These are phyloP conservation scores for Trametes polyzona DNA, from an alignment of 1,284 basidiomycete genomes.

Conservation along the genomic window DNA sequence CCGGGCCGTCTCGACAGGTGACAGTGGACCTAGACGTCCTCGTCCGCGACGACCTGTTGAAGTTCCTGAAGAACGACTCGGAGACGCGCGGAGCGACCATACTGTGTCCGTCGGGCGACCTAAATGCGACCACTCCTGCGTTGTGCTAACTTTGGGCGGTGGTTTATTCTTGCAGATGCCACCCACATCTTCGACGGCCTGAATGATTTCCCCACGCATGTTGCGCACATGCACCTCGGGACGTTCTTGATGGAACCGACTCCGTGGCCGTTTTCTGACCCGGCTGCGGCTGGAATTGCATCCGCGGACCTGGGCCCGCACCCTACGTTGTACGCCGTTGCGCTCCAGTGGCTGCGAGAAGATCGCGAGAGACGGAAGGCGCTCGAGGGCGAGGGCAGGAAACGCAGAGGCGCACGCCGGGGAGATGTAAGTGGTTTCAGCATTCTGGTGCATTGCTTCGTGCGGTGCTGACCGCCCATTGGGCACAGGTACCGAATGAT, in stretches of 20 bases:
- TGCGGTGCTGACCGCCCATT: constrained; percentile 1
- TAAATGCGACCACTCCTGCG: neutral
- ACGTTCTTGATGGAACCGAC: constrained; percentile 67
- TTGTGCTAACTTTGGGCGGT: neutral
- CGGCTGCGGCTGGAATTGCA: constrained; percentile 10
- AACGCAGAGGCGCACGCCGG: constrained; percentile 70
- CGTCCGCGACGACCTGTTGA: constrained; percentile 89
- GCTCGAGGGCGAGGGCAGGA: constrained; percentile 63
- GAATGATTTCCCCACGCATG: constrained; percentile 84
- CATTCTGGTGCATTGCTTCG: neutral
- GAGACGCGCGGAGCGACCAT: constrained; percentile 85
- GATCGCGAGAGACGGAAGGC: constrained; percentile 71
- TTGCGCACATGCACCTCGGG: constrained; percentile 89
- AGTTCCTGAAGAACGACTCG: constrained; percentile 87
- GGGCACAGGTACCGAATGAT: constrained; percentile 60
- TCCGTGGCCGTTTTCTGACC: constrained; percentile 60
- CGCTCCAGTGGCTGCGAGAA: constrained; percentile 84
- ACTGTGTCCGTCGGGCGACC: constrained; percentile 63
- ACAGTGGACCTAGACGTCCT: constrained; percentile 99
- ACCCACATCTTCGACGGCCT: constrained; percentile 97
- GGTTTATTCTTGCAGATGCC: constrained; percentile 66
- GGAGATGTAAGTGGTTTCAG: constrained; percentile 51
- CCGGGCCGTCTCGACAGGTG: constrained; percentile 53
- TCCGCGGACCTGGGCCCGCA: constrained; percentile 32
- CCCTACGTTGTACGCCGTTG: constrained; percentile 68